phyloP scores from a whole-genome alignment of 257 asterid genomes.

The Nyctanthes arbortristis region DNA sequence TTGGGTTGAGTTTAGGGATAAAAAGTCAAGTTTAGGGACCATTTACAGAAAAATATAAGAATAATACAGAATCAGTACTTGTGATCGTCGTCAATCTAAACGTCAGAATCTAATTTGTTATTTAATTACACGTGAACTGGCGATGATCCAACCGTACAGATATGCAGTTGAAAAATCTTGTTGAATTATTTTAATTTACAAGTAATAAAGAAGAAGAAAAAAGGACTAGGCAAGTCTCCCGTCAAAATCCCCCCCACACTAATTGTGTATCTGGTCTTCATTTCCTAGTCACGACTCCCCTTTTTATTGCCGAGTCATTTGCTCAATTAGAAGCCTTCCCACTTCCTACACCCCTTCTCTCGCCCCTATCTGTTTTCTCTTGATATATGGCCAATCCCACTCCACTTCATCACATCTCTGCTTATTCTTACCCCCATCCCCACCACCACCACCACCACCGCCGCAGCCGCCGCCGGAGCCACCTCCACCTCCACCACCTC shows the following conservation, averaged over 20 bases:
- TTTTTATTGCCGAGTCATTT: constrained; percentile 68
- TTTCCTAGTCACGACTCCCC: constrained; percentile 54
- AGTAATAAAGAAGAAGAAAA: neutral
- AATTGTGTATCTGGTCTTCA: constrained; percentile 48
- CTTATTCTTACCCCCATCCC: too few species aligned
- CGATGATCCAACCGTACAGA: too few species aligned
- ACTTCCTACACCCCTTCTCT: constrained; percentile 29
- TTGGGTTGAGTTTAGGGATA: too few species aligned
- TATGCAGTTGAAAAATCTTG: too few species aligned
- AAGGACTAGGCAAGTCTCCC: constrained; percentile 1
- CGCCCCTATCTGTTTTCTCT: constrained; percentile 28
- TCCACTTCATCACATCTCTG: constrained; percentile 20
- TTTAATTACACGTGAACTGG: too few species aligned
- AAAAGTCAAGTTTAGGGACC: too few species aligned
- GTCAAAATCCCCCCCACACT: neutral
- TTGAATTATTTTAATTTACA: neutral
- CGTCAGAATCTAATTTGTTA: too few species aligned
- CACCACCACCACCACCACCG: constrained; percentile 14
- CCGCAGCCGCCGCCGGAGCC: too few species aligned
- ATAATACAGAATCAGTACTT: too few species aligned
- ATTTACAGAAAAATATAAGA: too few species aligned
- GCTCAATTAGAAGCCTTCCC: constrained; percentile 41
- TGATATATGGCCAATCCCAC: constrained; percentile 63
- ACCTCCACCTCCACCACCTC: constrained; percentile 16
- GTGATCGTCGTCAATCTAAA: too few species aligned